These are phyloP conservation scores for Strobilomyces confusus DNA, from an alignment of 768 basidiomycete genomes.

Conservation along the genomic window DNA sequence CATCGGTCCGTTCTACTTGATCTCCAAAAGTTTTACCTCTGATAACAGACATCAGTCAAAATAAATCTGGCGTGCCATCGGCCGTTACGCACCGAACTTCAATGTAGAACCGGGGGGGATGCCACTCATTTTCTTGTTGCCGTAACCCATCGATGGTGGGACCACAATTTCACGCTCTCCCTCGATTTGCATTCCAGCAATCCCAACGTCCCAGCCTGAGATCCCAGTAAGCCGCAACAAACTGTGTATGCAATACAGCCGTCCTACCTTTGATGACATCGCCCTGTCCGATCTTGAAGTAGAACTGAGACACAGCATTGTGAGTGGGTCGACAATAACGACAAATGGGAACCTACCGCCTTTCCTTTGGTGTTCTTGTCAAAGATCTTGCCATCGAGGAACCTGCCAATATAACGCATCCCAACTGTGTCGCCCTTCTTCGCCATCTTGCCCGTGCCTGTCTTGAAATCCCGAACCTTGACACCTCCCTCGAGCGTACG, in stretches of 20 bases:
- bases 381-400: conserved; percentile 69
- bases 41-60: conserved; percentile 17
- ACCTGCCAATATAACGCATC: conserved; percentile 94
- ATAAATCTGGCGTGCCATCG: not conserved
- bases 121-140: conserved; percentile 49
- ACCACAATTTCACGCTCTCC: conserved; percentile 82
- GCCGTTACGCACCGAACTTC: conserved; percentile 60
- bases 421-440: conserved; percentile 80
- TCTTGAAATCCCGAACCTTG: conserved; percentile 69
- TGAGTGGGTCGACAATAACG: conserved; percentile 1
- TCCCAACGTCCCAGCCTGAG: conserved; percentile 85
- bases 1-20: conserved; percentile 45
- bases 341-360: conserved; percentile 54
- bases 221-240: conserved; percentile 2
- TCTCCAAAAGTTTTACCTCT: conserved; percentile 72
- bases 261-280: conserved; percentile 85
- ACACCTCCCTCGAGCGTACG: conserved; percentile 62
- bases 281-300: conserved; percentile 76
- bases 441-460: conserved; percentile 80
- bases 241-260: not conserved
- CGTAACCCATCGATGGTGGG: conserved; percentile 70
- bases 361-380: conserved; percentile 83
- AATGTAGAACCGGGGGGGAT: conserved; percentile 84
- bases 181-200: conserved; percentile 87
- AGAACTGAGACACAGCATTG: conserved; percentile 44